Base-by-base conservation (phyloP, 2,329 filamentous ascomycete genomes). In the Beauveria bassiana region DNA sequence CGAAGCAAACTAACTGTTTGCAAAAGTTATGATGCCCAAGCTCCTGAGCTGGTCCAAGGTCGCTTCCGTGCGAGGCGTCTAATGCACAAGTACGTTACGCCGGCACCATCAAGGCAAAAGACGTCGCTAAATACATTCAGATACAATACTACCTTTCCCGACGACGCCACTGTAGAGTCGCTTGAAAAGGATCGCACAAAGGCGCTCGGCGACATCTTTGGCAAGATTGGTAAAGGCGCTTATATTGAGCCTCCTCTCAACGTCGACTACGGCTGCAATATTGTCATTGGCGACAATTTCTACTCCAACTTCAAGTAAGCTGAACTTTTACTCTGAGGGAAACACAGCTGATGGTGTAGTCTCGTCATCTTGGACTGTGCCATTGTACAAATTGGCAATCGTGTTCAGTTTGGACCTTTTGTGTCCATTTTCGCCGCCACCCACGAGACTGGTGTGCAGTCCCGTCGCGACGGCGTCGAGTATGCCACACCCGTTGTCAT, bases 291-390 rank as follows among this genome's bases (percentile, higher is more conserved):
- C 8, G 75, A 82, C 47, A 75, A 79, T n/a, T 87, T 87, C 68
- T 90, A 88, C 66, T 78, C 84, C 50, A 86, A 86, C 64, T 75
- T 75, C 61, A 72, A 72, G 72, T 74, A 61, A 51, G 66, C 52
- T 3, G 4, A 20, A 10, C 1, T 34, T 5, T 18, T 1, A 8
- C 5, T 56, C 63, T 18, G 59, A 18, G 3, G 2, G n/a, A 4
- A 20, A 28, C 54, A 5, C 31, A 38, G 45, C 52, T 58, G 20
- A 62, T 22, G 7, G 14, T 38, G 7, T 42, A 79, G 78, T 63
- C 69, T 81, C 61, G 84, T 85, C 2, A 86, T 92, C 63, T 76
- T 92, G 16, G 90, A 93, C 70, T 91, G 86, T n/a, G 88, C 85
- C 65, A 76, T 84, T 2, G 86, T 93, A 46, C 77, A 72, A 4